These are phyloP conservation scores for Calcarisporium arbuscula DNA, from an alignment of 2,329 filamentous ascomycete genomes.

Conservation along the genomic window DNA sequence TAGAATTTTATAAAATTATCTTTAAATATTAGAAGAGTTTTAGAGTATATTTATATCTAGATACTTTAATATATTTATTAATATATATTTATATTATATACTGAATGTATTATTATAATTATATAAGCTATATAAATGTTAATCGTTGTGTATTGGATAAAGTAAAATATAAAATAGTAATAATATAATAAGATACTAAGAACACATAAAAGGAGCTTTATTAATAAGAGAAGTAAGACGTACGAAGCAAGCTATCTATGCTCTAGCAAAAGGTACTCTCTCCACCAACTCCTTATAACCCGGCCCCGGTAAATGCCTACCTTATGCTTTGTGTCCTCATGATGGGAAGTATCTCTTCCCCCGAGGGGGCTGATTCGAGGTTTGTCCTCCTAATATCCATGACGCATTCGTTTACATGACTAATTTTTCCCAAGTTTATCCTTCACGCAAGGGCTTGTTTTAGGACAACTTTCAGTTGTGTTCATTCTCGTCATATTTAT, in stretches of 20 bases:
- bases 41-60: neutral
- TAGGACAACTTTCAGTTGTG: slow-evolving; percentile 89
- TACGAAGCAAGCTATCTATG: no score
- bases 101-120: no score
- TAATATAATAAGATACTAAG: neutral
- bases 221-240: neutral
- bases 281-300: no score
- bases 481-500: slow-evolving; percentile 91
- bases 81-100: neutral
- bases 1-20: neutral
- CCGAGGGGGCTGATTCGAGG: no score
- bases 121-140: neutral
- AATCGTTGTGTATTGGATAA: no score
- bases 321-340: no score
- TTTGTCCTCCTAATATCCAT: no score
- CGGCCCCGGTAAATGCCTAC: no score
- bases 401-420: no score
- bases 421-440: slow-evolving; percentile 74
- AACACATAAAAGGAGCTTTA: no score
- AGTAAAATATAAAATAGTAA: neutral
- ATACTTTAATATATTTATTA: neutral
- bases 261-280: no score
- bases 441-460: slow-evolving; percentile 87
- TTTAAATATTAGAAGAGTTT: neutral
- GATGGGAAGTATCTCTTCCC: no score